A percentile compares a stretch with the other conserved stretches of the same genome.
These are phyloP conservation scores for Fraxinus paxiana DNA, from an alignment of 305 asterid species.

Conservation along the genomic window DNA sequence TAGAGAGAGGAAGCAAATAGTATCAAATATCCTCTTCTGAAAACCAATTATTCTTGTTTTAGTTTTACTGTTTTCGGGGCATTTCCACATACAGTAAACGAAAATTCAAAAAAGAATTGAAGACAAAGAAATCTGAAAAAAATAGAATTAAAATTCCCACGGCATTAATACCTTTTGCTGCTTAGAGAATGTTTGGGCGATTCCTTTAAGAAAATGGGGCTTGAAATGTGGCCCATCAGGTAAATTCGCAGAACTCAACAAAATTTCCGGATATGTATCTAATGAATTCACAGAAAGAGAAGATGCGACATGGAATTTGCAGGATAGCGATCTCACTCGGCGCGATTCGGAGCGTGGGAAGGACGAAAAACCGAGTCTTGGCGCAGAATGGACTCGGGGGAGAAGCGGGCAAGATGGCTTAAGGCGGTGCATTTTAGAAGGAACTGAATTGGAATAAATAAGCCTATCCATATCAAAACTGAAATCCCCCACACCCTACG, in stretches of 20 bases:
- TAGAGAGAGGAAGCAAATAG: background rate
- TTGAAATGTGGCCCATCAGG: conserved; percentile 31
- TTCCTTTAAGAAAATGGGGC: conserved; percentile 32
- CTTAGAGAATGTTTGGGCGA: conserved; percentile 25
- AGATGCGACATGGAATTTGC: conserved; percentile 26
- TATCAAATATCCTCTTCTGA: background rate
- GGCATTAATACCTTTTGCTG: conserved; percentile 42
- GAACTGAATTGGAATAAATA: conserved; percentile 43
- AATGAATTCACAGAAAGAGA: conserved; percentile 21
- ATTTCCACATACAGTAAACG: background rate
- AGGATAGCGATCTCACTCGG: conserved; percentile 35
- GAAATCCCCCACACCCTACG: background rate
- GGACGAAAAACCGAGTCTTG: conserved; percentile 22
- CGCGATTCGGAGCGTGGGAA: conserved; percentile 22
- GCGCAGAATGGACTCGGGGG: conserved; percentile 26
- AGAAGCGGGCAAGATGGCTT: conserved; percentile 33
- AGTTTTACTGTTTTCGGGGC: background rate
- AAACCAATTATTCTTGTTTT: background rate
- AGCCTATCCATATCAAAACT: conserved; percentile 47
- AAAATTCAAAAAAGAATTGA: background rate
- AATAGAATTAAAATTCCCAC: background rate
- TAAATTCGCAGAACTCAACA: conserved; percentile 26
- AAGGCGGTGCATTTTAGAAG: conserved; percentile 39
- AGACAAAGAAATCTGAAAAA: conserved; percentile 11
- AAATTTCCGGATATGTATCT: conserved; percentile 19